Evolutionary conservation across 441 rosid species (phyloP).

Genomic region (Populus hybrid): DNA sequence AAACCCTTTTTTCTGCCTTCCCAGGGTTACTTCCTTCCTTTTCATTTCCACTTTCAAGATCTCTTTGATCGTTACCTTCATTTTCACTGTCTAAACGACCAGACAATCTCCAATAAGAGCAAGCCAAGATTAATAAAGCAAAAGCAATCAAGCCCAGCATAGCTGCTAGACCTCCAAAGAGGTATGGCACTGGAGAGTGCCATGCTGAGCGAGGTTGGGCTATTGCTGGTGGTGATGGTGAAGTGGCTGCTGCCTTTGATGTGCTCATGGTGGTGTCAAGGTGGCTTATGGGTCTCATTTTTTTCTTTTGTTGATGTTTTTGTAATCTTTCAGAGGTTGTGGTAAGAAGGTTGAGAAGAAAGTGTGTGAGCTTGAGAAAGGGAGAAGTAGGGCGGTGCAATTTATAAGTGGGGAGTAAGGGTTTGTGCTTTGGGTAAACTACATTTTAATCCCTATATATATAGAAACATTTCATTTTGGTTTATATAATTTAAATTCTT

Average conservation of each 20-base stretch:
- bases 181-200: constrained; percentile 95
- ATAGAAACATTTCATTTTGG: neutral
- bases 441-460: neutral
- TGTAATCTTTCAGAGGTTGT: neutral
- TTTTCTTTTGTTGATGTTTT: neutral
- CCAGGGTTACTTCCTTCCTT: constrained; percentile 25
- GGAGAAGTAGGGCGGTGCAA: constrained; percentile 1
- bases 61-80: constrained; percentile 28
- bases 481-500: neutral
- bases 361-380: constrained; percentile 3
- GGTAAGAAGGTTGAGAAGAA: neutral
- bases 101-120: constrained; percentile 92
- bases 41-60: constrained; percentile 53
- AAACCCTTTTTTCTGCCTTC: constrained; percentile 18
- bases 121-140: constrained; percentile 81
- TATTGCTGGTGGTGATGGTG: constrained; percentile 17
- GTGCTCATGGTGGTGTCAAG: constrained; percentile 14
- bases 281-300: constrained; percentile 30
- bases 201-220: constrained; percentile 51
- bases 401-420: constrained; percentile 23
- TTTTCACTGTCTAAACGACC: constrained; percentile 47
- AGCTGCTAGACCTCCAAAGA: constrained; percentile 92
- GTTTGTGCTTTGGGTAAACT: neutral
- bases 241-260: neutral
- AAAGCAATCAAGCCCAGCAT: constrained; percentile 89